Conservation (phyloP, 805 yeast species). For the Isabelozyma pseudorhagii region DNA sequence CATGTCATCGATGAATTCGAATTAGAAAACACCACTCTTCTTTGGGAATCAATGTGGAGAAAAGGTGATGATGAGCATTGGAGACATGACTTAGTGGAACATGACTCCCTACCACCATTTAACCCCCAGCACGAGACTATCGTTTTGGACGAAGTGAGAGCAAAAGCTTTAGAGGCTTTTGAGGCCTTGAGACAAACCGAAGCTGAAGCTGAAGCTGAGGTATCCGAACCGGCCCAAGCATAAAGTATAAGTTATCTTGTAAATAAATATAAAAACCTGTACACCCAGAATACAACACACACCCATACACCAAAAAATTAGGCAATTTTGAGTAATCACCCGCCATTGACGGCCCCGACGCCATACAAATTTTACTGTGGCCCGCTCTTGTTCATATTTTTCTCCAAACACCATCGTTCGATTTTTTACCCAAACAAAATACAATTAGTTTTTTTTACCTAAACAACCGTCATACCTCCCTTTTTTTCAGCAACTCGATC, state of each 20-base stretch:
- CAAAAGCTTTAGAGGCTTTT: conserved; percentile 34
- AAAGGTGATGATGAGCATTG: conserved; percentile 77
- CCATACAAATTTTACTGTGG: not conserved
- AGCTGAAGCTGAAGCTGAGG: not conserved
- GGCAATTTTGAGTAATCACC: not conserved
- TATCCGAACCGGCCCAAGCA: conserved; percentile 1
- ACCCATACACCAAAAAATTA: not conserved
- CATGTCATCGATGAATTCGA: conserved; percentile 65
- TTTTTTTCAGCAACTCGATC: too few species aligned
- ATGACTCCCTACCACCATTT: conserved; percentile 54
- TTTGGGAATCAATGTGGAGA: conserved; percentile 88
- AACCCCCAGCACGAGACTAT: conserved; percentile 67
- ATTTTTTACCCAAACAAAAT: not conserved
- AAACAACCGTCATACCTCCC: too few species aligned
- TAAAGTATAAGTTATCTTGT: not conserved
- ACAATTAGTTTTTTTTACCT: not conserved
- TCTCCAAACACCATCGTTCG: not conserved
- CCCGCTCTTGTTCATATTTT: not conserved
- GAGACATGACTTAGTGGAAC: conserved; percentile 57
- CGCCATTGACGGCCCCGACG: not conserved
- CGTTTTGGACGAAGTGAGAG: conserved; percentile 58
- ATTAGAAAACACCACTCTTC: conserved; percentile 47
- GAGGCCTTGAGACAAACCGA: conserved; percentile 15
- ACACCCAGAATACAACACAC: not conserved
- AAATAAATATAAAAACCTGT: not conserved